Evolutionary conservation across 495 filamentous ascomycete species (phyloP).

Genomic region (Terfezia boudieri): DNA sequence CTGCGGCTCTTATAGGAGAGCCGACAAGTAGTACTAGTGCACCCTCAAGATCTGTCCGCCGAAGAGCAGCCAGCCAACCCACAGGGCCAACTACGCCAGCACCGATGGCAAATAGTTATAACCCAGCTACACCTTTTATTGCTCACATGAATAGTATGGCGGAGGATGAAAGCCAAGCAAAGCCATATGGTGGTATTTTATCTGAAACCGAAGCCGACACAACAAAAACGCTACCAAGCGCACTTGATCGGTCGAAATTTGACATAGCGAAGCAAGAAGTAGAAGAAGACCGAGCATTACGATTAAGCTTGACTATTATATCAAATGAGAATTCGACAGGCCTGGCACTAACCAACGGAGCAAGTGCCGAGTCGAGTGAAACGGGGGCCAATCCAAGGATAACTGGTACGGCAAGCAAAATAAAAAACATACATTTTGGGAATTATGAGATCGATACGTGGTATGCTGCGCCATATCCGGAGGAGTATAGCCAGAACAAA

Average conservation of each 20-base stretch:
- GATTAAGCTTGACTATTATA: neutral
- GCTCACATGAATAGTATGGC: constrained; percentile 27
- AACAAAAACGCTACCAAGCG: constrained; percentile 57
- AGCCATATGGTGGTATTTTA: constrained; percentile 88
- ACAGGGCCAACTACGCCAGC: constrained; percentile 20
- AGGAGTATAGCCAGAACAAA: constrained; percentile 89
- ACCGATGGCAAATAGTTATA: constrained; percentile 13
- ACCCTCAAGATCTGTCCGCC: constrained; percentile 15
- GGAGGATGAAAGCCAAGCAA: constrained; percentile 67
- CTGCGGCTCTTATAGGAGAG: constrained; percentile 13
- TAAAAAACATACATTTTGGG: constrained; percentile 96
- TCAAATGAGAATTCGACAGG: constrained; percentile 1
- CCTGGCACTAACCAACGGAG: constrained; percentile 4
- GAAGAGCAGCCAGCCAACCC: constrained; percentile 15
- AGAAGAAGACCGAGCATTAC: constrained; percentile 65
- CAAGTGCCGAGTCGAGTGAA: neutral
- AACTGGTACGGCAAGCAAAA: constrained; percentile 74
- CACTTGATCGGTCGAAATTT: constrained; percentile 59
- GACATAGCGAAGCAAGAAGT: constrained; percentile 71
- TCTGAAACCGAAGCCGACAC: constrained; percentile 80
- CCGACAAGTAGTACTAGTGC: constrained; percentile 13
- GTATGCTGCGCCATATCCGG: constrained; percentile 97
- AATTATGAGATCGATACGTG: constrained; percentile 95
- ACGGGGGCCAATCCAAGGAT: constrained; percentile 32
- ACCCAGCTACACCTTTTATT: constrained; percentile 36